phyloP scores from a whole-genome alignment of 139 green algal genomes.

The Zygnema circumcarinatum region DNA sequence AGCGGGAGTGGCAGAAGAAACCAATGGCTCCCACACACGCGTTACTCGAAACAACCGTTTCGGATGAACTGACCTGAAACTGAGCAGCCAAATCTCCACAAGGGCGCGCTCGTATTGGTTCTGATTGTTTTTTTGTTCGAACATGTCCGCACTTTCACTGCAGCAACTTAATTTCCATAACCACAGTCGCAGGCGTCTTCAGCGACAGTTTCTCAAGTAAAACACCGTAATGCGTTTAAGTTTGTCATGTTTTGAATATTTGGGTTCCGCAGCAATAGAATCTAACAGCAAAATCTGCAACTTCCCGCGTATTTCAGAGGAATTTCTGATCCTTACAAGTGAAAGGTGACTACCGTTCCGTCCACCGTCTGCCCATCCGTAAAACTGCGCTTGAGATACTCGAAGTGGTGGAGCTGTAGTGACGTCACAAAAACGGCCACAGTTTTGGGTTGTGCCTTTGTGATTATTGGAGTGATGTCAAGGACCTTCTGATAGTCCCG shows the following conservation, averaged over 20 bases:
- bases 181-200: no score
- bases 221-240: no score
- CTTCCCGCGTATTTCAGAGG: not conserved
- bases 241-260: no score
- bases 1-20: no score
- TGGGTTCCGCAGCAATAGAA: no score
- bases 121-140: not conserved
- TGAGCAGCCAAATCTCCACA: constrained; percentile 47
- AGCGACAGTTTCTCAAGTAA: no score
- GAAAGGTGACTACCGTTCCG: not conserved
- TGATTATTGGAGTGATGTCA: no score
- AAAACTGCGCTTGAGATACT: not conserved
- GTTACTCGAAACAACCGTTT: no score
- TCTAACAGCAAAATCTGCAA: no score
- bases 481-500: no score
- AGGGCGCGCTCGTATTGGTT: constrained; percentile 33
- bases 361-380: not conserved
- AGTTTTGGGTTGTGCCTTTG: not conserved
- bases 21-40: no score
- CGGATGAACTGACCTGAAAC: constrained; percentile 8
- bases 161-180: no score
- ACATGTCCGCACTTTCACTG: not conserved
- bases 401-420: constrained; percentile 4
- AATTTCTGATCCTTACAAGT: not conserved
- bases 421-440: constrained; percentile 25